Evolutionary conservation across 352 stramenopile species (phyloP).

Genomic region (Pythium rhizo-oryzae): DNA sequence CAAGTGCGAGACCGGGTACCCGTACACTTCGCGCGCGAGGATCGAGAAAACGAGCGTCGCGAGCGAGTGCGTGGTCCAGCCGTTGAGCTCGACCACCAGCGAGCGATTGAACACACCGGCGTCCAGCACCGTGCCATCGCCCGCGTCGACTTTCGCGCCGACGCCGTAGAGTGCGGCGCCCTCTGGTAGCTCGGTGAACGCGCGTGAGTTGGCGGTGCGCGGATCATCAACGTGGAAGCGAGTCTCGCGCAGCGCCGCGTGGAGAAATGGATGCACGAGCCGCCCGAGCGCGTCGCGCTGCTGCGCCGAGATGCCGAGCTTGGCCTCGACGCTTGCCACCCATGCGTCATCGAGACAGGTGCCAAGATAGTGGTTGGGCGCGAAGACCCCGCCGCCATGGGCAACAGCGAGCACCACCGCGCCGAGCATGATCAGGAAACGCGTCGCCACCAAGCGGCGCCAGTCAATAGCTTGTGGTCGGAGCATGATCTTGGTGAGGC

Average conservation of each 20-base stretch:
- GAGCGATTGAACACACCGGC: conserved; percentile 30
- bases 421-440: background rate
- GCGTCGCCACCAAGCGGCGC: background rate
- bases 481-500: too few species aligned
- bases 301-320: conserved; percentile 27
- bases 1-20: conserved; percentile 33
- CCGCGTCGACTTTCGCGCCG: conserved; percentile 16
- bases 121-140: conserved; percentile 18
- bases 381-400: background rate
- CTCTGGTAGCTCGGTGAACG: conserved; percentile 6
- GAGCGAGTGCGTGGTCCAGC: conserved; percentile 53
- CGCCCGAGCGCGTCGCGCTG: conserved; percentile 33
- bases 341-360: conserved; percentile 46
- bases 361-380: conserved; percentile 40
- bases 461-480: background rate
- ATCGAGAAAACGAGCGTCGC: conserved; percentile 47
- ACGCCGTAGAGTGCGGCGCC: conserved; percentile 30
- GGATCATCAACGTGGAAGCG: conserved; percentile 40
- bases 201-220: conserved; percentile 20
- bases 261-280: conserved; percentile 47
- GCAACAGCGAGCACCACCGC: background rate
- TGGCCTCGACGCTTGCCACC: conserved; percentile 36
- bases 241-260: conserved; percentile 33
- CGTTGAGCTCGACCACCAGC: conserved; percentile 36
- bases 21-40: conserved; percentile 48